Percentiles rank a stretch among this genome's conserved stretches.
Conservation (phyloP, 2,329 filamentous ascomycete species). For the Alternaria sp. region DNA sequence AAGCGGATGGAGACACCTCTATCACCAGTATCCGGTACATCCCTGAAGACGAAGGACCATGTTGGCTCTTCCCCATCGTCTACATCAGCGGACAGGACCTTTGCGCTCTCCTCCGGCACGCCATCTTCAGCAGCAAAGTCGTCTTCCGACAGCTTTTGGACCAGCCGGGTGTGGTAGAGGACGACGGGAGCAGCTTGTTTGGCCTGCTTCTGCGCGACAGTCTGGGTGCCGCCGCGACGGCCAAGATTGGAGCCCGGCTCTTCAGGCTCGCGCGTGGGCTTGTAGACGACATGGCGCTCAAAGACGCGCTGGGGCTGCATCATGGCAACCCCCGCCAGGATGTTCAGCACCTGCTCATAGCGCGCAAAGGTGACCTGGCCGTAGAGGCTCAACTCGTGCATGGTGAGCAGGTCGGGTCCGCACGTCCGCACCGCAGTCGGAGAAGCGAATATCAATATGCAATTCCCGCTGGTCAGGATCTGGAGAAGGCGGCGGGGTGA, state of each 20-base stretch:
- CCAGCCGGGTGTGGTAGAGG: conserved; percentile 61
- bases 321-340: conserved; percentile 66
- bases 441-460: conserved; percentile 28
- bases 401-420: conserved; percentile 39
- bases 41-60: conserved; percentile 51
- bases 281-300: conserved; percentile 66
- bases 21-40: conserved; percentile 57
- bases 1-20: conserved; percentile 61
- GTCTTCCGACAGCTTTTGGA: conserved; percentile 50
- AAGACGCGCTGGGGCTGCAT: conserved; percentile 63
- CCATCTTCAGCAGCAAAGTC: conserved; percentile 39
- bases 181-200: conserved; percentile 52
- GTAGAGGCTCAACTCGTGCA: conserved; percentile 69
- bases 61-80: conserved; percentile 31
- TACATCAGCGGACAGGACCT: conserved; percentile 29
- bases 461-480: conserved; percentile 32
- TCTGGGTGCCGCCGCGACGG: conserved; percentile 47
- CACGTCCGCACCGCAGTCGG: conserved; percentile 20
- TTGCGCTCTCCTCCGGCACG: conserved; percentile 9
- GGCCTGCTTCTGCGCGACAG: conserved; percentile 35
- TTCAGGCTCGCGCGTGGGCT: conserved; percentile 57
- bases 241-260: conserved; percentile 45
- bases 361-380: conserved; percentile 63
- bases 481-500: conserved; percentile 35
- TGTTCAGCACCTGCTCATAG: conserved; percentile 66